These are phyloP conservation scores for Domatiomyces globalis DNA, from an alignment of 2,329 filamentous ascomycete species.

Conservation along the genomic window DNA sequence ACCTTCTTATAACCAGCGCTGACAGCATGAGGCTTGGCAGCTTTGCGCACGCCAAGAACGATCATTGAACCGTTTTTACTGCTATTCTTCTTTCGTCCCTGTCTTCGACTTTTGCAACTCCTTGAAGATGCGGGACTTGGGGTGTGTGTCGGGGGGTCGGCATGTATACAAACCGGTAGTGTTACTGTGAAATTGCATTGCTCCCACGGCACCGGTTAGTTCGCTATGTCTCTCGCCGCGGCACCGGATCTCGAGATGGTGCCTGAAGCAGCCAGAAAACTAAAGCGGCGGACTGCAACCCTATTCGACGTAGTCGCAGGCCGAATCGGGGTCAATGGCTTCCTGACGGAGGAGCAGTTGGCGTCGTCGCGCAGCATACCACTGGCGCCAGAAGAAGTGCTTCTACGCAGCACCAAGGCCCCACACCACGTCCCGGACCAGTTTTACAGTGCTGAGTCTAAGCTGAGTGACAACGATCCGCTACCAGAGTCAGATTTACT, in stretches of 20 bases:
- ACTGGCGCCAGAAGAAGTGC: slow-evolving; percentile 43
- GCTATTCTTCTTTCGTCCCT: not conserved
- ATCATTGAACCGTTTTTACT: not conserved
- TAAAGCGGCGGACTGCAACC: slow-evolving; percentile 22
- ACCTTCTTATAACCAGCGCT: too few species aligned
- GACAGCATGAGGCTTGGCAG: not conserved
- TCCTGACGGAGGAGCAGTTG: slow-evolving; percentile 17
- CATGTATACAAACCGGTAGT: not conserved
- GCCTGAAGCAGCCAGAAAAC: not conserved
- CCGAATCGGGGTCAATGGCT: slow-evolving; percentile 30
- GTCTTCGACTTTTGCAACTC: not conserved
- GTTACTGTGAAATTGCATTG: not conserved
- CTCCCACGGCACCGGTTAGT: not conserved
- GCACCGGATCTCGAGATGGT: not conserved
- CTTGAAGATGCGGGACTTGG: not conserved
- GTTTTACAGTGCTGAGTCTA: slow-evolving; percentile 37
- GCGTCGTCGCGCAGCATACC: slow-evolving; percentile 19
- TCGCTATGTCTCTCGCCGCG: not conserved
- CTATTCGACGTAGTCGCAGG: slow-evolving; percentile 48
- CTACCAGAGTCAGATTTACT: slow-evolving; percentile 45
- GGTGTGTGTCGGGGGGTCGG: not conserved
- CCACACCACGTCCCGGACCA: slow-evolving; percentile 40
- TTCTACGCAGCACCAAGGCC: slow-evolving; percentile 36
- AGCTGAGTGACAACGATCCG: slow-evolving; percentile 15
- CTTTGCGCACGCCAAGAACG: not conserved